Evolutionary conservation across 2,329 filamentous ascomycete genomes (phyloP), one percentile per base, ranked within the genome.

Genomic region (Cladosporium sp.): DNA sequence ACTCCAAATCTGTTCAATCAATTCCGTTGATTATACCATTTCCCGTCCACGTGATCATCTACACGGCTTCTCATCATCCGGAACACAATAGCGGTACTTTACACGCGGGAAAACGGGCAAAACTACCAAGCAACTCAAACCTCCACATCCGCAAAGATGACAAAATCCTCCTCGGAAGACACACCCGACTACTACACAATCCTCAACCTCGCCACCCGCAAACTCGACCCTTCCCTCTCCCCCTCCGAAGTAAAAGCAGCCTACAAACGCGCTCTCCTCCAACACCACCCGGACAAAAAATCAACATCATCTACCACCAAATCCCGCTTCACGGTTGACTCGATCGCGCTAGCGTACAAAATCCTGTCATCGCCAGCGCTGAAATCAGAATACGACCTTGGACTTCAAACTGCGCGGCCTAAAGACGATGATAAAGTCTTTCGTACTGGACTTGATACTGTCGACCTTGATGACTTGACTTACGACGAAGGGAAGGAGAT

Each of bases 281-380:
- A 75, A 28, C 79, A 87, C 69, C 87, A 89, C 72, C 87, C 87
- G 0, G 86, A 89, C 76, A 88, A 87, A 23, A 88, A 87, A 23
- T 39, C 66, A 30, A 53, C 63, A 1, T 56, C 48, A 58, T 32
- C 49, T 21, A 39, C 18, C n/a, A 39, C 18, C 26, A 51, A 53
- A 34, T 36, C 28, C 28, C 32, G 46, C 26, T 64, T 70, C 8
- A 83, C 83, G 13, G 78, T 89, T 57, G 87, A 89, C 72, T 79
- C 86, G 56, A 86, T 89, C 30, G 84, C 83, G 21, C 74, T 81
- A n/a, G 87, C 87, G 4, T 88, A 86, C 73, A 82, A 81, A 60
- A 81, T 81, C 0, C 80, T 89, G 2, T 79, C 79, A 0, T 77
- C 84, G 53, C 76, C 82, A 0, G 49, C 57, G 1, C 67, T 76